Evolutionary conservation across 192 early-diverging fungal species (phyloP), one percentile per base, ranked within the genome.

Genomic region (Podila minutissima): DNA sequence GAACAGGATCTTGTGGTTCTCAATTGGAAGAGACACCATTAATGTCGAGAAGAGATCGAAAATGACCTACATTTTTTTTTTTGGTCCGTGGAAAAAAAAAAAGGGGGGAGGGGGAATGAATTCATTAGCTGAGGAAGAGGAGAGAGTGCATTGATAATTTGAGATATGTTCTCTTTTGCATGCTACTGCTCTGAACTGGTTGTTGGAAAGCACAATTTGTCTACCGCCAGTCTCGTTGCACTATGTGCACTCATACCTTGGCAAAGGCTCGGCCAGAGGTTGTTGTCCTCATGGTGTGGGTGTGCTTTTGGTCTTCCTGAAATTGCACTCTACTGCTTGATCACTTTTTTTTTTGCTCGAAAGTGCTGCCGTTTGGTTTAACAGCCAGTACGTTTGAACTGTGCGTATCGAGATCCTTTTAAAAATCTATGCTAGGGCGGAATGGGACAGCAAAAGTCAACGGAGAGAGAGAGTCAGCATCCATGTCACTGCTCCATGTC

Each of bases 31-130:
- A 58, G 85, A 85, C 22, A 88, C 76, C 75, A 89, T 84, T 32
- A 90, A 67, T 3, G 88, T 86, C 15, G 88, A 76, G 64, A 88
- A 90, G 48, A 90, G 66, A 71, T 90, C 89, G 70, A 88, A 84
- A 20, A 89, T 87, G 70, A 83, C 88, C 89, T 90, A 70, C 62
- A 26, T 64, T 66, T 8, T 29, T 8, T 29, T n/a, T 31, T 64
- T 26, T 48, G 20, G 49, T 24, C 3, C 9, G 53, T n/a, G 11
- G 13, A 50, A 28, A 46, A 66, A 66, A 32, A 66, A 74, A 59
- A n/a, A n/a, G n/a, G n/a, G n/a, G 50, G 4, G 19, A 8, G 35
- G 35, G 35, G 35, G 35, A 11, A 37, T 37, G 41, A 46, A 46
- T 46, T 17, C 11, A 15, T 46, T 46, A 46, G 41, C 0, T 46